Conservation (phyloP, 306 rosid species). For the Lathyrus oleraceus region DNA sequence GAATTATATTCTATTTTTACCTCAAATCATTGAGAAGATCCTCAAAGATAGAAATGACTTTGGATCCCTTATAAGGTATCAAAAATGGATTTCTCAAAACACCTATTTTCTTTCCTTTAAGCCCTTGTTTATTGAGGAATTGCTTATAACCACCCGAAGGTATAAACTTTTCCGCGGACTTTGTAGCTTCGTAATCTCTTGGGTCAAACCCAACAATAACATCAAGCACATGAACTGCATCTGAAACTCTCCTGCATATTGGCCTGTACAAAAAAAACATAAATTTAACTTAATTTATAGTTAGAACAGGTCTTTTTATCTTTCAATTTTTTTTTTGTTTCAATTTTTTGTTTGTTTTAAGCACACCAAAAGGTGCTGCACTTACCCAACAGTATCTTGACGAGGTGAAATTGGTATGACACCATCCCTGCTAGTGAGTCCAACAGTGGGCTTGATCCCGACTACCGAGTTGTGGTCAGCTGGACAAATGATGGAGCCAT, state of each 20-base stretch:
- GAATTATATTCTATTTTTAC: slow-evolving; percentile 27
- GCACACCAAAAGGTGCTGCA: neutral
- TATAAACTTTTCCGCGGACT: slow-evolving; percentile 47
- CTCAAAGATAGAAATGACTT: slow-evolving; percentile 48
- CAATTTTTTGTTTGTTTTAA: no score
- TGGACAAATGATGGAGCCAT: slow-evolving; percentile 65
- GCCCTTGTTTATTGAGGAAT: slow-evolving; percentile 56
- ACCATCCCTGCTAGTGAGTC: slow-evolving; percentile 71
- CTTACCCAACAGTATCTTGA: slow-evolving; percentile 67
- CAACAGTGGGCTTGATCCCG: slow-evolving; percentile 70
- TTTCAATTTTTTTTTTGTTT: no score
- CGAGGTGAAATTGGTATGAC: slow-evolving; percentile 59
- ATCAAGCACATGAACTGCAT: slow-evolving; percentile 73
- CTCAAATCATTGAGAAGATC: slow-evolving; percentile 43
- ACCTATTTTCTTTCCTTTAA: slow-evolving; percentile 66
- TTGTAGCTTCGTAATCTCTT: slow-evolving; percentile 59
- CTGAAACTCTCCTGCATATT: slow-evolving; percentile 71
- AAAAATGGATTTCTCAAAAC: slow-evolving; percentile 58
- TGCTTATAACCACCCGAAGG: slow-evolving; percentile 65
- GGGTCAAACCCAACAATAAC: slow-evolving; percentile 67
- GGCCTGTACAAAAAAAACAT: slow-evolving; percentile 48
- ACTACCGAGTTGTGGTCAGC: slow-evolving; percentile 67
- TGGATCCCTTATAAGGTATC: slow-evolving; percentile 40
- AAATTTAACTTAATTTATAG: neutral
- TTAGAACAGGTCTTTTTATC: no score